Evolutionary conservation across 805 yeast genomes (phyloP), one percentile per base, ranked within the genome.

Genomic region (Candida succiphila): DNA sequence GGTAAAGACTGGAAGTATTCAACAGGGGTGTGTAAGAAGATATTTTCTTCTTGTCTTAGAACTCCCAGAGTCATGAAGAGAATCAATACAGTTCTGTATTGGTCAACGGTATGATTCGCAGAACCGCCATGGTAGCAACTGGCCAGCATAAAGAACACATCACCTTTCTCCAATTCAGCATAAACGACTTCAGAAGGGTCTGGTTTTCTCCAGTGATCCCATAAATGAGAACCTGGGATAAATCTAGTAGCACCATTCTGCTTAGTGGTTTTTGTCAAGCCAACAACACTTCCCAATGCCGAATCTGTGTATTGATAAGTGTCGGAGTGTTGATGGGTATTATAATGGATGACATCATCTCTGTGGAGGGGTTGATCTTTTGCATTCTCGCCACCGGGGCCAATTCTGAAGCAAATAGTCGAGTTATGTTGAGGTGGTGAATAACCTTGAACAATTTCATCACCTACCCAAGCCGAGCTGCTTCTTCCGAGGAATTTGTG

Each of bases 51-150:
- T 37, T 51, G 60, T 37, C 48, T 49, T 19, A 38, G 39, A 23
- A 43, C 45, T 15, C 54, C 53, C 33, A 40, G 39, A 30, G 47
- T 43, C 58, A 52, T 52, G 38, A 56, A 55, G 15, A 49, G 30
- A 17, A 50, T 46, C 6, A 45, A 32, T 13, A 44, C 41, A 17
- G 49, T 47, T 34, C 60, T 44, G 25, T 40, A 42, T 35, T 50
- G 46, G 37, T 46, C 44, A 12, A 25, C 29, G 13, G 58, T 52
- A n/a, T 22, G 20, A 27, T 56, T 56, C 3, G 54, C 49, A 28
- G 53, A 42, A 7, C 52, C 60, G 16, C 51, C 58, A 41, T 56
- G 60, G 36, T 46, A 44, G 15, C 46, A 40, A 5, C 56, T 48
- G 3, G 48, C 58, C 20, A 55, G 40, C 56, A 55, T 48, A 31